phyloP scores from a whole-genome alignment of 441 rosid genomes.

The Capsella rubella region DNA sequence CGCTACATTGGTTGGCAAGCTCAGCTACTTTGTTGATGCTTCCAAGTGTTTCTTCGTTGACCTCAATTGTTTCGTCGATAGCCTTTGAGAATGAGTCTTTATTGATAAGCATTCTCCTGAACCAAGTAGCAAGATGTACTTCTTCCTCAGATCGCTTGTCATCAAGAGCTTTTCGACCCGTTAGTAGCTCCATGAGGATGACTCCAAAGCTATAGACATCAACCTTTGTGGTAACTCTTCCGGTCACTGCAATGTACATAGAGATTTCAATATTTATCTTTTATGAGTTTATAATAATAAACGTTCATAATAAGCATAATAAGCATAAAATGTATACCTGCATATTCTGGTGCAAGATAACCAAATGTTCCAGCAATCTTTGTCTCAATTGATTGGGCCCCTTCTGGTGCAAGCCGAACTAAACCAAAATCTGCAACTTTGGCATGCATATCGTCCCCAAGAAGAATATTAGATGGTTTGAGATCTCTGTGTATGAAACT shows the following conservation, averaged over 20 bases:
- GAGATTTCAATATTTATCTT: not conserved
- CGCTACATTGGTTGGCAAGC: slow-evolving; percentile 82
- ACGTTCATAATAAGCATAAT: not conserved
- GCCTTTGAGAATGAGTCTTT: slow-evolving; percentile 46
- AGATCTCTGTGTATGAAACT: slow-evolving; percentile 51
- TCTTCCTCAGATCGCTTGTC: slow-evolving; percentile 61
- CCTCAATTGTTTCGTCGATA: slow-evolving; percentile 62
- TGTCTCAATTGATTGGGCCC: slow-evolving; percentile 35
- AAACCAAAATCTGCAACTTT: slow-evolving; percentile 48
- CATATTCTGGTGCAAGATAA: slow-evolving; percentile 49
- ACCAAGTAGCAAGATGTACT: slow-evolving; percentile 72
- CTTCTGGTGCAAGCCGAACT: slow-evolving; percentile 43
- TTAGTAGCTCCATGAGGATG: slow-evolving; percentile 73
- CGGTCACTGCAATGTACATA: slow-evolving; percentile 58
- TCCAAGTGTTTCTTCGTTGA: slow-evolving; percentile 60
- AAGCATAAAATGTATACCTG: slow-evolving; percentile 21
- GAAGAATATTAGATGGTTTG: slow-evolving; percentile 43
- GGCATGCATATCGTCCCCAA: slow-evolving; percentile 47
- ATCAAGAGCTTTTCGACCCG: slow-evolving; percentile 75
- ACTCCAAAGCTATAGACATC: slow-evolving; percentile 81
- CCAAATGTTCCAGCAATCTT: slow-evolving; percentile 46
- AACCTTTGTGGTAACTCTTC: slow-evolving; percentile 81
- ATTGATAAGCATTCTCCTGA: slow-evolving; percentile 58
- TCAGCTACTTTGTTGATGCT: slow-evolving; percentile 81
- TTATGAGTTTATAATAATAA: slow-evolving; percentile 14